Percentiles rank a stretch among this genome's conserved stretches.
phyloP scores from a whole-genome alignment of 139 green algal species.

The Chlorella sp. region DNA sequence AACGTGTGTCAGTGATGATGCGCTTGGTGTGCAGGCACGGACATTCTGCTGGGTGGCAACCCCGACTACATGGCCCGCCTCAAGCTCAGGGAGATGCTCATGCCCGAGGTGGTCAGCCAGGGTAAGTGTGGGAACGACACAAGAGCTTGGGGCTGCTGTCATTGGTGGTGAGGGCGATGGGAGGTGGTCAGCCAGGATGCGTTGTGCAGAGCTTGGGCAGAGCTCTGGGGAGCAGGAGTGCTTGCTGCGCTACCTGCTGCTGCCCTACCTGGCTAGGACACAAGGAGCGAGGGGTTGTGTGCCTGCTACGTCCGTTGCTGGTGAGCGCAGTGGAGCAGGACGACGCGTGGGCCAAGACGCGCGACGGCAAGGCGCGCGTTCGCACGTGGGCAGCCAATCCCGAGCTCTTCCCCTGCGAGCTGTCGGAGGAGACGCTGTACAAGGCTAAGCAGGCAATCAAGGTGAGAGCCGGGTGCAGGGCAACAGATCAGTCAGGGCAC shows the following conservation, averaged over 20 bases:
- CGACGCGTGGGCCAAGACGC: slow-evolving; percentile 6
- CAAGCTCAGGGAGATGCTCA: slow-evolving; percentile 88
- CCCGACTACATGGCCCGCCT: slow-evolving; percentile 69
- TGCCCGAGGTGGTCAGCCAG: slow-evolving; percentile 63
- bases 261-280: too few relatives aligned
- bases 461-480: background rate
- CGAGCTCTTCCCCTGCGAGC: slow-evolving; percentile 81
- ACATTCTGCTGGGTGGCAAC: slow-evolving; percentile 92
- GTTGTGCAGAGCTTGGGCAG: too few relatives aligned
- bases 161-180: too few relatives aligned
- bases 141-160: too few relatives aligned
- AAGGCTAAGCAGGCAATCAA: slow-evolving; percentile 8
- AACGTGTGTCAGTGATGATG: too few relatives aligned
- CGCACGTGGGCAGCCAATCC: slow-evolving; percentile 39
- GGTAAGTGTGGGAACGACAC: too few relatives aligned
- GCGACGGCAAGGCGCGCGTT: slow-evolving; percentile 15
- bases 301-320: too few relatives aligned
- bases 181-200: too few relatives aligned
- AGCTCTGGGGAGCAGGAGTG: too few relatives aligned
- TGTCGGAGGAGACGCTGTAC: slow-evolving; percentile 33
- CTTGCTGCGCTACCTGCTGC: too few relatives aligned
- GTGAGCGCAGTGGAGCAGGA: slow-evolving; percentile 19
- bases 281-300: too few relatives aligned
- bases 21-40: slow-evolving; percentile 56
- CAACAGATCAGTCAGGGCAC: too few relatives aligned